A percentile compares a stretch with the other conserved stretches of the same genome.
These are phyloP conservation scores for Auricularia cornea DNA, from an alignment of 768 basidiomycete genomes.

Conservation along the genomic window DNA sequence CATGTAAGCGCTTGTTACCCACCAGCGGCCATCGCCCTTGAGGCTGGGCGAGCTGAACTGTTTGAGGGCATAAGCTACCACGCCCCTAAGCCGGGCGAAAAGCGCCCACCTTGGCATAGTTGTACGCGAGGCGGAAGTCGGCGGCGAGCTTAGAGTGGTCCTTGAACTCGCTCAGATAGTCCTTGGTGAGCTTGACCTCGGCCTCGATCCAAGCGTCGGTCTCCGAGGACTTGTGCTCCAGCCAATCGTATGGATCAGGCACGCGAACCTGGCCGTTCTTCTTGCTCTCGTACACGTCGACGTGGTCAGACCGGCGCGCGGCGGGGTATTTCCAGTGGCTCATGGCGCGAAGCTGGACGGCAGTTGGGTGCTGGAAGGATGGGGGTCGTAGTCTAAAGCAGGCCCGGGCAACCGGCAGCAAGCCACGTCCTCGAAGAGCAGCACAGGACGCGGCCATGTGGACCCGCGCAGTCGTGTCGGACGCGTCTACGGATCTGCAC, in stretches of 20 bases:
- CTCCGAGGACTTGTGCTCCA: slow-evolving; percentile 56
- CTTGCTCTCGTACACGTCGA: slow-evolving; percentile 62
- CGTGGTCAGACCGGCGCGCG: slow-evolving; percentile 55
- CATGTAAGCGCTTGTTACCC: background rate
- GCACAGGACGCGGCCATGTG: too few relatives aligned
- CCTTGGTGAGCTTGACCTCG: slow-evolving; percentile 7
- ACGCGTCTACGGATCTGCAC: too few relatives aligned
- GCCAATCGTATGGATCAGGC: slow-evolving; percentile 66
- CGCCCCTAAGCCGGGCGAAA: slow-evolving; percentile 41
- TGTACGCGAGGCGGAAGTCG: background rate
- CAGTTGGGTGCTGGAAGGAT: background rate
- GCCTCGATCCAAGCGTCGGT: slow-evolving; percentile 36
- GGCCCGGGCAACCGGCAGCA: background rate
- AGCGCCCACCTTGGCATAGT: background rate
- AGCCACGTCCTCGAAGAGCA: background rate
- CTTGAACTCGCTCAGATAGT: background rate
- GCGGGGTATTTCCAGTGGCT: slow-evolving; percentile 39
- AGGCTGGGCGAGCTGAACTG: slow-evolving; percentile 60
- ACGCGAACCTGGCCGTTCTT: slow-evolving; percentile 53
- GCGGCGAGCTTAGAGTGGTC: background rate
- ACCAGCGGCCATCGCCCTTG: slow-evolving; percentile 58
- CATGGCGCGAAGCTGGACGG: background rate
- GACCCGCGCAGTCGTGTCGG: too few relatives aligned
- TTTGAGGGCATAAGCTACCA: slow-evolving; percentile 47
- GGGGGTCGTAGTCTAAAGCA: background rate